Evolutionary conservation across 345 rosid genomes (phyloP).

Genomic region (Populus deltoides): DNA sequence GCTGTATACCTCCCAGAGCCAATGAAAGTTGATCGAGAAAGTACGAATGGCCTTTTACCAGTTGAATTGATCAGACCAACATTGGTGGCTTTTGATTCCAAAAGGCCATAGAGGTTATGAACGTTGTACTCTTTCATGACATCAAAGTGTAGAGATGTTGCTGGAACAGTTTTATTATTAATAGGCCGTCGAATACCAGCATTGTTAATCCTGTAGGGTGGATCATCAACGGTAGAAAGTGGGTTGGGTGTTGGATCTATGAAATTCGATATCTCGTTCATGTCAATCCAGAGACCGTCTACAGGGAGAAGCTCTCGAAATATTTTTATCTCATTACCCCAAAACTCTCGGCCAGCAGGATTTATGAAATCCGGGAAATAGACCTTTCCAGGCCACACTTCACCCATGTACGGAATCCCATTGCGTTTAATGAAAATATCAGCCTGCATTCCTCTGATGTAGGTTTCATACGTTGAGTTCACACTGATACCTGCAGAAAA

Average conservation of each 20-base stretch:
- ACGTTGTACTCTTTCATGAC: conserved; percentile 54
- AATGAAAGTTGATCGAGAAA: conserved; percentile 64
- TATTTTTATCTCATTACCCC: conserved; percentile 57
- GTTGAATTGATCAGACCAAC: conserved; percentile 44
- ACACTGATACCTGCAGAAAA: conserved; percentile 51
- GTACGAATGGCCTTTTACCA: conserved; percentile 63
- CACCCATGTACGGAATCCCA: conserved; percentile 58
- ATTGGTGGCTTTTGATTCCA: conserved; percentile 61
- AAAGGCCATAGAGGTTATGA: conserved; percentile 64
- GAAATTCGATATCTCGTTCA: conserved; percentile 74
- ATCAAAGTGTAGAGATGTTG: conserved; percentile 53
- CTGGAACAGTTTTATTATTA: conserved; percentile 46
- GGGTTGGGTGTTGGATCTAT: conserved; percentile 39
- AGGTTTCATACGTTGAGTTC: conserved; percentile 46
- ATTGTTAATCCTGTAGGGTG: conserved; percentile 71
- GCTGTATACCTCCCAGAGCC: conserved; percentile 74
- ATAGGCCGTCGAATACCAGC: conserved; percentile 32
- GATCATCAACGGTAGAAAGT: conserved; percentile 50
- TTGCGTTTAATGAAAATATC: conserved; percentile 53
- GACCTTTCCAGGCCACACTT: conserved; percentile 69
- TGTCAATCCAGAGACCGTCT: conserved; percentile 81
- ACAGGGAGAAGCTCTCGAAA: conserved; percentile 46
- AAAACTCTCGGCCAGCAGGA: conserved; percentile 39
- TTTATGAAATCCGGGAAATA: conserved; percentile 70
- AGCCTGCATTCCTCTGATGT: conserved; percentile 59